Evolutionary conservation across 192 early-diverging fungal species (phyloP).

Genomic region (Phycomyces blakesleeanus): DNA sequence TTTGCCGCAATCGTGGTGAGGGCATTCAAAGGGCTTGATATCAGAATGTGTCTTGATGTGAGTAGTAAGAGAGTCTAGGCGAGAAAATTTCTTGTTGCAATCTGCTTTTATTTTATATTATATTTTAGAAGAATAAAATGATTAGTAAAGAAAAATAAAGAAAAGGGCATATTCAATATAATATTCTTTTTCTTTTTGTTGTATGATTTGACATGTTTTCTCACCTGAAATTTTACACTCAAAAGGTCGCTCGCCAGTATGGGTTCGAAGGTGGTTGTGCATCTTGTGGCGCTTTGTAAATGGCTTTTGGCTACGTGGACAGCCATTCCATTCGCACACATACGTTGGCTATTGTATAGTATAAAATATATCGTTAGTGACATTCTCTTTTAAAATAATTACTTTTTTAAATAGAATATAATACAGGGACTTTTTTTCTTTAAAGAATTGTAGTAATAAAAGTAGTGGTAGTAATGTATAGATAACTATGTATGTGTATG

Average conservation of each 20-base stretch:
- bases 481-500: no score
- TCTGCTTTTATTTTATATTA: no score
- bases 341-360: slow-evolving; percentile 36
- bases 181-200: no score
- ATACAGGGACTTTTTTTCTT: no score
- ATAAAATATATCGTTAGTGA: background rate
- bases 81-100: slow-evolving; percentile 72
- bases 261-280: slow-evolving; percentile 67
- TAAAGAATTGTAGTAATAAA: no score
- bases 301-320: slow-evolving; percentile 50
- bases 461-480: no score
- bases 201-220: background rate
- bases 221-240: slow-evolving; percentile 47
- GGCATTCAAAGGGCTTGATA: slow-evolving; percentile 50
- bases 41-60: slow-evolving; percentile 64
- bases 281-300: slow-evolving; percentile 71
- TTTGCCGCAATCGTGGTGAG: slow-evolving; percentile 47
- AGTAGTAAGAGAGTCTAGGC: slow-evolving; percentile 66
- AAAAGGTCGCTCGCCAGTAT: slow-evolving; percentile 75
- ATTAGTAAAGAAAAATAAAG: no score
- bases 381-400: no score
- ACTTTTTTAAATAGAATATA: no score
- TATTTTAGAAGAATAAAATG: no score
- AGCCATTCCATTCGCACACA: slow-evolving; percentile 48
- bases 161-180: no score